Conservation (phyloP, 1,139 yeast species). For the Yueomyces sp. region DNA sequence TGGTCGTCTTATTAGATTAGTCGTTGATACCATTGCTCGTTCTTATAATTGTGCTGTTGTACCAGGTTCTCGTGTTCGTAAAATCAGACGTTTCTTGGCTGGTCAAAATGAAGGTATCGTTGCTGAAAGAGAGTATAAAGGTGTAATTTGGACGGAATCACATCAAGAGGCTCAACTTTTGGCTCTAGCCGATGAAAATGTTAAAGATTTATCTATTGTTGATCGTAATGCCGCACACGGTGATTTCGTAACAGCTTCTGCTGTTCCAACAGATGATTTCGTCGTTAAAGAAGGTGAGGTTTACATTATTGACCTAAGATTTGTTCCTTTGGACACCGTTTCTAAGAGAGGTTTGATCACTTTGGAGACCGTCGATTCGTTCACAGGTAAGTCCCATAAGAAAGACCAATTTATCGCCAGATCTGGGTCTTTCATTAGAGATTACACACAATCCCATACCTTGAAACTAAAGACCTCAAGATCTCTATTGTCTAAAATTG, state of each 20-base stretch:
- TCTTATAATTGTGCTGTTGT: conserved; percentile 72
- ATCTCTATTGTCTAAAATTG: conserved; percentile 56
- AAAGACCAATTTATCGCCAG: conserved; percentile 40
- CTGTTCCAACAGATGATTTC: conserved; percentile 70
- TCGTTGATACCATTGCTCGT: conserved; percentile 74
- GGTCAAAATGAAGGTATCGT: conserved; percentile 91
- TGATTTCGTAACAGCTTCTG: conserved; percentile 15
- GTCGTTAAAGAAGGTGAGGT: conserved; percentile 71
- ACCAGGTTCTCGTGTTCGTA: conserved; percentile 86
- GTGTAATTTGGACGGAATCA: conserved; percentile 81
- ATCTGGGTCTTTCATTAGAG: conserved; percentile 74
- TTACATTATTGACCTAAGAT: conserved; percentile 67
- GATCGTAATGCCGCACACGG: conserved; percentile 24
- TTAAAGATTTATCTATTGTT: conserved; percentile 31
- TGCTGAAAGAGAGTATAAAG: conserved; percentile 84
- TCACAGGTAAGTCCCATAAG: conserved; percentile 47
- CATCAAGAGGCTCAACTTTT: conserved; percentile 60
- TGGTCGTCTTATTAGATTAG: conserved; percentile 54
- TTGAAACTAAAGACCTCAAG: conserved; percentile 69
- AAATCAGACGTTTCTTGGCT: conserved; percentile 83
- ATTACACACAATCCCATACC: conserved; percentile 66
- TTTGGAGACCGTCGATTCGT: conserved; percentile 50
- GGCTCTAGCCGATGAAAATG: conserved; percentile 24
- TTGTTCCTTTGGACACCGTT: conserved; percentile 53
- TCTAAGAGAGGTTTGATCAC: conserved; percentile 54